Evolutionary conservation across 2,329 filamentous ascomycete species (phyloP).

Genomic region (Penicillium rolfsii): DNA sequence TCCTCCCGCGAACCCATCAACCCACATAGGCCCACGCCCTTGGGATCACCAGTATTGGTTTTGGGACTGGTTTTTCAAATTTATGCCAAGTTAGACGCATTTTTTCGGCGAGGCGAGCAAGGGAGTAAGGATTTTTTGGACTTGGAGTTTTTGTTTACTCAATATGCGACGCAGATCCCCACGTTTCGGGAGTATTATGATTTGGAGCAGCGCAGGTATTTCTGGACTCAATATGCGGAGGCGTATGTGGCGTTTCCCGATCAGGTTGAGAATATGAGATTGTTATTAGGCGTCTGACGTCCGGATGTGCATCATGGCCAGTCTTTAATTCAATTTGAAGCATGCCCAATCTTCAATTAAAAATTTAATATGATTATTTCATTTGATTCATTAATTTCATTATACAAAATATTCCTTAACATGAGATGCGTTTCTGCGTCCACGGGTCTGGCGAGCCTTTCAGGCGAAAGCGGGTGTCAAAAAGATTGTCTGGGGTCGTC

Average conservation of each 20-base stretch:
- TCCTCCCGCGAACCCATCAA: conserved; percentile 25
- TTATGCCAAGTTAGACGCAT: conserved; percentile 26
- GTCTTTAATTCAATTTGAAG: background rate
- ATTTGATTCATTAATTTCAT: conserved; percentile 16
- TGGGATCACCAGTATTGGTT: conserved; percentile 24
- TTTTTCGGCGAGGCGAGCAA: conserved; percentile 23
- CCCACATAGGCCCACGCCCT: conserved; percentile 22
- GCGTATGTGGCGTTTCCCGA: conserved; percentile 24
- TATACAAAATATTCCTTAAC: conserved; percentile 15
- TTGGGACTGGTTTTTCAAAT: conserved; percentile 26
- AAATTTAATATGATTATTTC: background rate
- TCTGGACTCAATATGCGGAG: conserved; percentile 24
- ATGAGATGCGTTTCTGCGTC: conserved; percentile 29
- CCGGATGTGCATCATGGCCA: background rate
- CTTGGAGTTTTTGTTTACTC: conserved; percentile 24
- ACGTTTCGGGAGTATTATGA: conserved; percentile 23
- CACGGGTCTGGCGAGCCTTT: conserved; percentile 34
- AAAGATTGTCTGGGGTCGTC: conserved; percentile 33
- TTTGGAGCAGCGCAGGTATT: conserved; percentile 22
- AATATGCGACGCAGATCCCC: conserved; percentile 24
- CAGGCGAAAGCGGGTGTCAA: conserved; percentile 32
- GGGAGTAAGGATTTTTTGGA: conserved; percentile 27
- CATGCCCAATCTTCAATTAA: background rate
- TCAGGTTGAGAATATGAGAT: conserved; percentile 25
- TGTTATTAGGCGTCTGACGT: conserved; percentile 18